Conservation (phyloP, 257 asterid genomes). For the Nyctanthes arbortristis region DNA sequence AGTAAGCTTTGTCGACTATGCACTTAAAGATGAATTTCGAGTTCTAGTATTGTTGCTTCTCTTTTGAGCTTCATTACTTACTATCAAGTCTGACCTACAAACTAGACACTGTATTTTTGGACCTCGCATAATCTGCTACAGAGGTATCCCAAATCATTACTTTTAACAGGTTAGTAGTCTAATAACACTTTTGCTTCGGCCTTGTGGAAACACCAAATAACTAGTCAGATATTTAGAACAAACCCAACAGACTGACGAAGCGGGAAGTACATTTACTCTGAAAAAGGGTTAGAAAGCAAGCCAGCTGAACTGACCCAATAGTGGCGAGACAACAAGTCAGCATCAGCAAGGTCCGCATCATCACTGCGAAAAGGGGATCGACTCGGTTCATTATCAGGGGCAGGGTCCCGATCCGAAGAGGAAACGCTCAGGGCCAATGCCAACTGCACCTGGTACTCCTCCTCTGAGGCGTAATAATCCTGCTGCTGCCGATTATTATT, state of each 20-base stretch:
- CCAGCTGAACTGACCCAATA: constrained; percentile 74
- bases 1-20: too few relatives aligned
- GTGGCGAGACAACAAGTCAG: constrained; percentile 85
- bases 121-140: neutral
- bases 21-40: neutral
- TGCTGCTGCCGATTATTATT: constrained; percentile 47
- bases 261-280: neutral
- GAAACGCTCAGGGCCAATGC: constrained; percentile 98
- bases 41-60: neutral
- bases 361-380: constrained; percentile 20
- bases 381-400: constrained; percentile 42
- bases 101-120: neutral
- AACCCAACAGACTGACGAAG: neutral
- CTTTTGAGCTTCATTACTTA: neutral
- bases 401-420: constrained; percentile 59
- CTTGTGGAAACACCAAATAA: neutral
- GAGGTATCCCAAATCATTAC: neutral
- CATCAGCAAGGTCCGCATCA: constrained; percentile 54
- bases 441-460: constrained; percentile 90
- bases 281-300: neutral
- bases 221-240: neutral
- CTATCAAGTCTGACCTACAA: neutral
- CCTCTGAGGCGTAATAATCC: constrained; percentile 87
- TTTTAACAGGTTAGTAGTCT: too few relatives aligned
- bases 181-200: neutral